Evolutionary conservation across 768 basidiomycete genomes (phyloP), one percentile per base, ranked within the genome.

Genomic region (Psilocybe azurescens): DNA sequence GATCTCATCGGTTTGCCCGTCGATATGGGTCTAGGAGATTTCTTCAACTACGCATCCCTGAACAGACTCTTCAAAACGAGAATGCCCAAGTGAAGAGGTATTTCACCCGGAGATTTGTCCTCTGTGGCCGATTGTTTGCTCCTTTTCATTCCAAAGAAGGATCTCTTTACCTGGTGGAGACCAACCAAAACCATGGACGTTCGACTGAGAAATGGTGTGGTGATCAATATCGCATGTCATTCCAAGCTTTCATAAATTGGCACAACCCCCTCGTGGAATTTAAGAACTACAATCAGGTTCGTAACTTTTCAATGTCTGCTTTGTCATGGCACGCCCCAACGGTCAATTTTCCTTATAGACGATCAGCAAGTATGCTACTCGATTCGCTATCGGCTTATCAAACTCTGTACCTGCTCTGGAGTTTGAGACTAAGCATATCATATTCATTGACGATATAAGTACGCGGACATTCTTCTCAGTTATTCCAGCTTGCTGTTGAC

Each of bases 131-230:
- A 0, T 76, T 88, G 0, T 93, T 84, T 58, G 74, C 87, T 0
- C 81, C 89, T 0, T 86, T 89, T 65, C 81, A 81, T 49, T 79
- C 87, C 0, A 93, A 91, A 71, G 91, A 92, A 9, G 78, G 78
- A 1, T 79, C 78, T 0, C 67, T 85, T 0, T 91, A 90, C 60
- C 61, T 91, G 63, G 72, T 91, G 6, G 90, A 93, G 67, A 83
- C 78, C 0, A 69, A 80, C 55, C 81, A 88, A 53, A 72, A 89
- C 53, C 80, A 70, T 32, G 75, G 82, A 13, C 77, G 89, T 7
- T 13, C 16, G 0, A n/a, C 77, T 1, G 72, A 65, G 20, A 1
- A 1, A 0, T 73, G 58, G 52, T 79, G 77, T 48, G 87, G 86
- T 0, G 91, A 93, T 59, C 64, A 80, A 0, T 63, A 69, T 8